Evolutionary conservation across 768 basidiomycete species (phyloP).

Genomic region (Mrakia gelida): DNA sequence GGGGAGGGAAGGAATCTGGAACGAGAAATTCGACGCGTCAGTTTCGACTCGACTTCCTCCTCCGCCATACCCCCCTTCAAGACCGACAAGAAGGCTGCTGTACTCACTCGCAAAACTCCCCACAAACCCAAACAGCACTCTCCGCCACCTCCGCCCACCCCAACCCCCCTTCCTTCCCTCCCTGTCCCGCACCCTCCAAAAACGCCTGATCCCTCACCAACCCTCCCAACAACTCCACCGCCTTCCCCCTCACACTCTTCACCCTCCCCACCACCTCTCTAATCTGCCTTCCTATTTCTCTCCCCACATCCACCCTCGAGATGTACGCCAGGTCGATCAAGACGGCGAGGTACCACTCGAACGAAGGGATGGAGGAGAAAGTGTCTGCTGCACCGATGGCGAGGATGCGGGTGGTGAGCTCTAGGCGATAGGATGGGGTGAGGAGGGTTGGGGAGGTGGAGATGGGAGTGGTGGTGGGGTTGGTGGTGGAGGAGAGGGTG

Average conservation of each 20-base stretch:
- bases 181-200: conserved; percentile 54
- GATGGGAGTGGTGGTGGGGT: conserved; percentile 34
- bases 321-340: conserved; percentile 87
- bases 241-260: conserved; percentile 68
- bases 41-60: not conserved
- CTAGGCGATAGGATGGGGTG: conserved; percentile 78
- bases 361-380: conserved; percentile 83
- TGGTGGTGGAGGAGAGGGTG: not conserved
- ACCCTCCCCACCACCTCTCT: conserved; percentile 68
- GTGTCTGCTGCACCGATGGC: conserved; percentile 75
- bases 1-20: conserved; percentile 57
- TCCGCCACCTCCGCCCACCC: conserved; percentile 80
- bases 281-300: conserved; percentile 72
- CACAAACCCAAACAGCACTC: conserved; percentile 95
- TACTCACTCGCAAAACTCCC: conserved; percentile 83
- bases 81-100: too few relatives aligned
- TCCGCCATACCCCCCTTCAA: too few relatives aligned
- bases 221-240: conserved; percentile 77
- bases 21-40: not conserved
- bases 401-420: conserved; percentile 75
- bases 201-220: conserved; percentile 74
- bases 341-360: conserved; percentile 96
- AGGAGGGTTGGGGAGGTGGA: conserved; percentile 53
- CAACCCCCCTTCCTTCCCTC: conserved; percentile 40
- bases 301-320: conserved; percentile 71